Conservation (phyloP, 2,329 filamentous ascomycete species). For the Ustulina deusta region DNA sequence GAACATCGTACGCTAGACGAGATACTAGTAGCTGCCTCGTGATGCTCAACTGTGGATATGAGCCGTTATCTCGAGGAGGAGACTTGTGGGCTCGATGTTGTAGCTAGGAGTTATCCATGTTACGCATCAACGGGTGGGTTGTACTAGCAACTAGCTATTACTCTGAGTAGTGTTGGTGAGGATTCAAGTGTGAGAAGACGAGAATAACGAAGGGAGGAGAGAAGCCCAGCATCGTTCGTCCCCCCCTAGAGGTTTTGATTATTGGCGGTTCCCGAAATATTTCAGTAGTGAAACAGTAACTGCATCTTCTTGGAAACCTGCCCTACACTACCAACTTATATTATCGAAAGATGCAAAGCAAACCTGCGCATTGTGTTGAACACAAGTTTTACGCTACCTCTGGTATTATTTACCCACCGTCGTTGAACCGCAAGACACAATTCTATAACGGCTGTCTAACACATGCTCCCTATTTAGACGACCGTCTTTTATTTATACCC, state of each 20-base stretch:
- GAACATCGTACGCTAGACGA: constrained; percentile 12
- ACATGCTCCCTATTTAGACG: constrained; percentile 17
- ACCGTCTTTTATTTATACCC: constrained; percentile 44
- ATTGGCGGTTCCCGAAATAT: not conserved
- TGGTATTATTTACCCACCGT: constrained; percentile 39
- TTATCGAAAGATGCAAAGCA: not conserved
- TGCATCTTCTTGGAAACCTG: not conserved
- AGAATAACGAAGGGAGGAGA: not conserved
- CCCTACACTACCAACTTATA: constrained; percentile 4
- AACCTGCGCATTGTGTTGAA: constrained; percentile 26
- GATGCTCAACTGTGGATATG: constrained; percentile 17
- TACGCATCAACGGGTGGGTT: not conserved
- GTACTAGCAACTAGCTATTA: not conserved
- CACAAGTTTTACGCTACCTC: constrained; percentile 43
- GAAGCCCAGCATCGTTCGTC: not conserved
- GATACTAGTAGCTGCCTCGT: constrained; percentile 14
- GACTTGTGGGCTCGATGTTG: not conserved
- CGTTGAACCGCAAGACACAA: constrained; percentile 38
- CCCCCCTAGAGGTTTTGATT: not conserved
- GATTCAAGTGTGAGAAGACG: not conserved
- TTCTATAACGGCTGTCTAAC: constrained; percentile 48
- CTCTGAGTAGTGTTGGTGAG: not conserved
- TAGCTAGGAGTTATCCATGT: not conserved
- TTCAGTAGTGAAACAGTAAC: not conserved
- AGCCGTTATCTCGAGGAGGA: not conserved